Base-by-base conservation (phyloP, 352 stramenopile genomes). In the Poterioochromonas sp. region DNA sequence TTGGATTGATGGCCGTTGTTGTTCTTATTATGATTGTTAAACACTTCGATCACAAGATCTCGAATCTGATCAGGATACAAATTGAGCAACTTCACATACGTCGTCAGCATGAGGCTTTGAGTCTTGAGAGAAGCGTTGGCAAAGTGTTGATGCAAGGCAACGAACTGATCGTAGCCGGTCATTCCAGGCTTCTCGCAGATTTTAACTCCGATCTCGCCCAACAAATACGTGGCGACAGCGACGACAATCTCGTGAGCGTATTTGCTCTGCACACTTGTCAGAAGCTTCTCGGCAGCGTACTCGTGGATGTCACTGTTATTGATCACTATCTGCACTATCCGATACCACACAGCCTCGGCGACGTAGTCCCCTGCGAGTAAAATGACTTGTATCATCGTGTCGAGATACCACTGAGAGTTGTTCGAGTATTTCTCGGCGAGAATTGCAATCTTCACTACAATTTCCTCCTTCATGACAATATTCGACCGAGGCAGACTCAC, bases 401-500 rank as follows among this genome's bases (percentile, higher is more conserved):
- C 95, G 37, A 98, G 91, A 81, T 99, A 98, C 80, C 90, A 96
- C 76, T 90, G 87, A 69, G 97, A 85, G 83, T 98, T 92, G 34
- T 89, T 93, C 8, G 94, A 92, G 86, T 97, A 98, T 70, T 97
- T 96, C 82, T 99, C 94, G 29, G 94, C 93, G 60, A 99, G 83
- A 84, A 98, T 97, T 65, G 95, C 95, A 69, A 97, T 96, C 83
- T 98, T 98, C n/a, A 98, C 87, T 58, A 98, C 94, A 84, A 98
- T 97, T 79, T 96, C 91, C 60, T 94, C 90, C 37, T 63, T 62
- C 81, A 99, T 98, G 0, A 86, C 88, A 20, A 91, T 90, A 73
- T 98, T 93, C 0, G 93, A 93, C 34, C 94, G 84, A 8, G 90
- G 87, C 73, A 98, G 83, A 83, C 98, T 96, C 68, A 91, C 92